Evolutionary conservation across 2,329 filamentous ascomycete species (phyloP).

Genomic region (Diplodia scrobiculata): DNA sequence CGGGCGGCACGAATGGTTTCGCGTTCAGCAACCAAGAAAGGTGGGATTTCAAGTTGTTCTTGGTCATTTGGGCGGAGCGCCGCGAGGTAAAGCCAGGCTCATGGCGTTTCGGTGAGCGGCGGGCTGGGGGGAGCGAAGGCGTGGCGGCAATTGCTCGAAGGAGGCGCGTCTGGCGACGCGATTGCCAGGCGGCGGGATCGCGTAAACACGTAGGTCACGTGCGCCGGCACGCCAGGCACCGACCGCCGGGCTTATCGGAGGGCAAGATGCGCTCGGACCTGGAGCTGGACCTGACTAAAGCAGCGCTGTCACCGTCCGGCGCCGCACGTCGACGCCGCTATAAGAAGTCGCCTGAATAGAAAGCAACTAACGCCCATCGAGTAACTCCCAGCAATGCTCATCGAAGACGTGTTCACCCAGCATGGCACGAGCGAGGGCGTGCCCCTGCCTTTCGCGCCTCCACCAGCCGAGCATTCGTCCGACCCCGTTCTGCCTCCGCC

Average conservation of each 20-base stretch:
- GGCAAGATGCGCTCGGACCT: no score
- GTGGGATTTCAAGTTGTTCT: conserved; percentile 53
- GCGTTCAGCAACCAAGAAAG: conserved; percentile 52
- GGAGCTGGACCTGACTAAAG: conserved; percentile 1
- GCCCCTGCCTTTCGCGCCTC: neutral
- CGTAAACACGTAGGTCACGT: conserved; percentile 10
- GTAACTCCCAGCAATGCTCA: neutral
- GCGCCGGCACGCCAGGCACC: neutral
- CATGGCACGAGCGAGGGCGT: neutral
- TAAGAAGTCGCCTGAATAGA: neutral
- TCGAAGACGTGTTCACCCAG: neutral
- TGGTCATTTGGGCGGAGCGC: conserved; percentile 46
- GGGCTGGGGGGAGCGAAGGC: neutral
- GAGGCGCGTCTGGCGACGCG: conserved; percentile 14
- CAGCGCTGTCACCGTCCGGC: neutral
- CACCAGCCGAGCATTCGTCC: conserved; percentile 29
- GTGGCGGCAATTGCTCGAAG: neutral
- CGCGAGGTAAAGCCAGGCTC: neutral
- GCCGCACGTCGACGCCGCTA: neutral
- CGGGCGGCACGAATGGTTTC: conserved; percentile 50
- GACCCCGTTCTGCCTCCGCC: conserved; percentile 43
- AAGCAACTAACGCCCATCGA: neutral
- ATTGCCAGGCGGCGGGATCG: conserved; percentile 3
- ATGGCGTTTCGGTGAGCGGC: neutral
- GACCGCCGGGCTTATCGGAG: no score